These are phyloP conservation scores for Botryococcus braunii DNA, from an alignment of 163 green algal genomes.

Conservation along the genomic window DNA sequence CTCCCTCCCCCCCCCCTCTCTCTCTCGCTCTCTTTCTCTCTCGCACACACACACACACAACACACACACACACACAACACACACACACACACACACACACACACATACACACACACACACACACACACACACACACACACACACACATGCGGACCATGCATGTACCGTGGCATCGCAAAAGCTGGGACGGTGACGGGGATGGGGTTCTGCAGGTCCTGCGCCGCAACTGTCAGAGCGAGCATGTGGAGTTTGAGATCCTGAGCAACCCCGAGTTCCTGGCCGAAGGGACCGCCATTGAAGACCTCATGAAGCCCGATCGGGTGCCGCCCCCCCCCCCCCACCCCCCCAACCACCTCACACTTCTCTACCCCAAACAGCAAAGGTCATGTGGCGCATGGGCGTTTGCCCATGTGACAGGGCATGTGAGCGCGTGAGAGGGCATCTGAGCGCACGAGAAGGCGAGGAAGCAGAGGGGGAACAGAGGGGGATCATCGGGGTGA, in stretches of 20 bases:
- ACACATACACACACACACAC: not conserved
- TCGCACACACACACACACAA: too few relatives aligned
- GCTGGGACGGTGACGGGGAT: too few relatives aligned
- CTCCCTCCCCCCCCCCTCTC: too few relatives aligned
- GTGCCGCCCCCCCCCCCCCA: slow-evolving; percentile 30
- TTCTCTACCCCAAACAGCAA: not conserved
- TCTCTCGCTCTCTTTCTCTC: too few relatives aligned
- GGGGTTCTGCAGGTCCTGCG: slow-evolving; percentile 83
- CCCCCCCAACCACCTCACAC: not conserved
- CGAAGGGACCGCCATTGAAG: slow-evolving; percentile 94
- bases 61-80: too few relatives aligned
- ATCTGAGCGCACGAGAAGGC: not conserved
- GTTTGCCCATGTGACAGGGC: not conserved
- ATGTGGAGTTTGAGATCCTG: slow-evolving; percentile 87
- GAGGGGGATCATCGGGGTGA: not conserved
- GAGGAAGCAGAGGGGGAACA: not conserved
- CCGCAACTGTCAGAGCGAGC: slow-evolving; percentile 73
- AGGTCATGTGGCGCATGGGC: not conserved
- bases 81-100: not conserved
- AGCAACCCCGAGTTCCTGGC: slow-evolving; percentile 98
- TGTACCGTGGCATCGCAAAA: not conserved
- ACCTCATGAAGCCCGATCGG: slow-evolving; percentile 85
- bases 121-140: not conserved
- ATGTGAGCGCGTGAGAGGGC: not conserved
- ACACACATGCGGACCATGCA: not conserved